Evolutionary conservation across 805 yeast genomes (phyloP), one percentile per base, ranked within the genome.

Genomic region (Komagataella pseudopastoris): DNA sequence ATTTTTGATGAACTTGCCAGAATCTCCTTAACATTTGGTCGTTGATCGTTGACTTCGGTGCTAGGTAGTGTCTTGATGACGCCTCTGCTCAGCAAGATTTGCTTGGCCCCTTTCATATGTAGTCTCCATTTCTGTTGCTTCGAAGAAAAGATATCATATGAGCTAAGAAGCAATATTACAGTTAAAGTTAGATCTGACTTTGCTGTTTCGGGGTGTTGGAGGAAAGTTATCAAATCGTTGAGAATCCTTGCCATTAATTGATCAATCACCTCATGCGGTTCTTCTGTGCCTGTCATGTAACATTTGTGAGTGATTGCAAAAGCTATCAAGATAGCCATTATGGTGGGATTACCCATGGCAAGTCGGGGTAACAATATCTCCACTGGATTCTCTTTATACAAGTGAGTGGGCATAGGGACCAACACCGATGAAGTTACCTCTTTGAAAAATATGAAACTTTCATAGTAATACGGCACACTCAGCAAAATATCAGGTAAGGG

Each of bases 141-240:
- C 54, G 62, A 71, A 46, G 71, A 75, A 60, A 65, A 71, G 49
- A 63, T 71, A 55, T 80, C 82, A 60, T 77, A 80, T 44, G 83
- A 77, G 14, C 81, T 72, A 6, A 85, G 65, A 52, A 83, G 63
- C 53, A 84, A 61, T 1, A 82, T 78, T 3, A 83, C 70, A 0
- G 87, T 82, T 51, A 85, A 65, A 0, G 90, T 81, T 6, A 78
- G 71, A 60, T 84, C 86, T n/a, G 85, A 77, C 2, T 80, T 76
- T 1, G 84, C 71, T 20, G 77, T 77, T 3, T 63, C 60, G 44
- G 72, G 70, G 58, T 81, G 76, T 50, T 72, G 75, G 22, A 84
- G 64, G 45, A 76, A 64, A 5, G 61, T 63, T 30, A 83, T 59
- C 23, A 84, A 65, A 53, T 80, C 85, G n/a, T 72, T 70, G 56